These are phyloP conservation scores for Ampelocalamus luodianensis DNA, from an alignment of 176 grass and related monocot species.

Conservation along the genomic window DNA sequence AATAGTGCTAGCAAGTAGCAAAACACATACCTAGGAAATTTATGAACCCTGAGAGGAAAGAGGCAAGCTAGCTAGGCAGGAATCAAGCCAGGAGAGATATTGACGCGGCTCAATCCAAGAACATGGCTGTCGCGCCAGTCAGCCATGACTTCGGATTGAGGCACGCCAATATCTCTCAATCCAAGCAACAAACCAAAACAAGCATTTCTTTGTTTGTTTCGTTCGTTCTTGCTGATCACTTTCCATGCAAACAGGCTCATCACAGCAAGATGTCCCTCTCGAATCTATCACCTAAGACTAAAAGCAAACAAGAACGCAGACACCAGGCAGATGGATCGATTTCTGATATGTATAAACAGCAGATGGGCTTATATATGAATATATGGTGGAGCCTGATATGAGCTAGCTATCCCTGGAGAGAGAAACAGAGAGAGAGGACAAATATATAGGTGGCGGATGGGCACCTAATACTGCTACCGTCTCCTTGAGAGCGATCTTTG, in stretches of 20 bases:
- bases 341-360: not conserved
- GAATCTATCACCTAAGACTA: not conserved
- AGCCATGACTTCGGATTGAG: slow-evolving; percentile 78
- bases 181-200: slow-evolving; percentile 30
- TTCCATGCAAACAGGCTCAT: not conserved
- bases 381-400: not conserved
- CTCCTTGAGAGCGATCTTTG: slow-evolving; percentile 21
- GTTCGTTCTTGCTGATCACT: not conserved
- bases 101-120: slow-evolving; percentile 94
- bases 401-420: not conserved
- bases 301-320: not conserved
- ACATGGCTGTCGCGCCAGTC: slow-evolving; percentile 52
- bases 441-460: not conserved
- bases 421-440: not conserved
- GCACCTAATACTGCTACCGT: slow-evolving; percentile 1
- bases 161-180: slow-evolving; percentile 82
- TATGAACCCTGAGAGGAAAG: not conserved
- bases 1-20: not conserved
- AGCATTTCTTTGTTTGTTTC: not conserved
- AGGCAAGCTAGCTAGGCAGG: not conserved
- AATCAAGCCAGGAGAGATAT: slow-evolving; percentile 62
- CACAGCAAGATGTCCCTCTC: slow-evolving; percentile 2
- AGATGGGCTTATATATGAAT: not conserved
- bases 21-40: not conserved
- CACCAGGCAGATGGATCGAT: not conserved